These are phyloP conservation scores for Cyphellophora europaea DNA, from an alignment of 2,329 filamentous ascomycete species.

Conservation along the genomic window DNA sequence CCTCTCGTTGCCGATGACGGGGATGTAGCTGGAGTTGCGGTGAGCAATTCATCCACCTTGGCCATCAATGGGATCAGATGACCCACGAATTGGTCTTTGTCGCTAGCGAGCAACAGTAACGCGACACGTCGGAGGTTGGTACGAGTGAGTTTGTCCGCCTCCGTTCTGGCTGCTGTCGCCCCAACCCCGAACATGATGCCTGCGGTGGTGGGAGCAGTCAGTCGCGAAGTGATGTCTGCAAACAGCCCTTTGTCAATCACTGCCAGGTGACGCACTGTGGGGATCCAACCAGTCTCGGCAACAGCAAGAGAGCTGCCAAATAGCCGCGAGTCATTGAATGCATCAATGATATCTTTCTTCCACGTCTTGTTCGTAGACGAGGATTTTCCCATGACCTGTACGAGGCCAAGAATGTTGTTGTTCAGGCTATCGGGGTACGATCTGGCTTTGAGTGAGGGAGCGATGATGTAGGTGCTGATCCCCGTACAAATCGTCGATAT, in stretches of 20 bases:
- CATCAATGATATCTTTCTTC: slow-evolving; percentile 87
- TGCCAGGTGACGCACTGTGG: slow-evolving; percentile 74
- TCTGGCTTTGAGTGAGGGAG: slow-evolving; percentile 73
- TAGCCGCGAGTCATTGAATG: slow-evolving; percentile 82
- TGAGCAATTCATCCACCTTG: slow-evolving; percentile 77
- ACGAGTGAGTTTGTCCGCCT: slow-evolving; percentile 88
- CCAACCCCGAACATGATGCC: slow-evolving; percentile 99
- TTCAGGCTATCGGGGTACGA: slow-evolving; percentile 79
- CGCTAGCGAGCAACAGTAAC: slow-evolving; percentile 66
- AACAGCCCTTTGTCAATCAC: slow-evolving; percentile 81
- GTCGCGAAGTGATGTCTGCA: slow-evolving; percentile 66
- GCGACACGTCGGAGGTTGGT: slow-evolving; percentile 77
- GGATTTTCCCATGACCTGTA: slow-evolving; percentile 68
- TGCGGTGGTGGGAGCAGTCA: slow-evolving; percentile 79
- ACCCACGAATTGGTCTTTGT: slow-evolving; percentile 68
- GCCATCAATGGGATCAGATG: slow-evolving; percentile 67
- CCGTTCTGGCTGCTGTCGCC: slow-evolving; percentile 82
- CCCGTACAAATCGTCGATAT: slow-evolving; percentile 66
- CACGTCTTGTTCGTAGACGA: slow-evolving; percentile 76
- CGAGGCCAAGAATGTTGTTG: slow-evolving; percentile 57
- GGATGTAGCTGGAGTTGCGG: slow-evolving; percentile 76
- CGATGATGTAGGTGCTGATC: slow-evolving; percentile 76
- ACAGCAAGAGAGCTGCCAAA: slow-evolving; percentile 61
- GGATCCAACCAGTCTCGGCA: slow-evolving; percentile 68
- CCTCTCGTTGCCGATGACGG: slow-evolving; percentile 83